Percentiles rank a stretch among this genome's conserved stretches.
Conservation (phyloP, 495 filamentous ascomycete species). For the Massariosphaeria phaeospora region DNA sequence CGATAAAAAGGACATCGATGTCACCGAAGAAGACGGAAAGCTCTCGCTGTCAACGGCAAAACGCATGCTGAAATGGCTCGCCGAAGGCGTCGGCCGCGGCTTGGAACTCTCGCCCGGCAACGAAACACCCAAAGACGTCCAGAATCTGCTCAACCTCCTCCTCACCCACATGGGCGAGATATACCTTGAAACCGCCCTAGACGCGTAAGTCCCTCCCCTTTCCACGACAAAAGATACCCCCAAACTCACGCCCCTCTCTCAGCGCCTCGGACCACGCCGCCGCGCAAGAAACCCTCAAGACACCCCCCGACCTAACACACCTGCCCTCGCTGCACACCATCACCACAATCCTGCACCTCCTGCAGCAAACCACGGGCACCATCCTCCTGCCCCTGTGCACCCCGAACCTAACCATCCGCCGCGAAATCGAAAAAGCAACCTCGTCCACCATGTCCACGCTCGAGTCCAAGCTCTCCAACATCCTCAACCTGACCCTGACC, state of each 20-base stretch:
- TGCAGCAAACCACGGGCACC: conserved; percentile 83
- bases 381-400: conserved; percentile 86
- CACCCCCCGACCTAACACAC: conserved; percentile 84
- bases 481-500: conserved; percentile 82
- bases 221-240: no score
- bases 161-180: conserved; percentile 86
- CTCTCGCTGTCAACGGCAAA: conserved; percentile 82
- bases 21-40: conserved; percentile 80
- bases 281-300: conserved; percentile 68
- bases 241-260: neutral
- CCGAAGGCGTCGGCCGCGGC: conserved; percentile 88
- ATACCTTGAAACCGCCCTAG: conserved; percentile 90
- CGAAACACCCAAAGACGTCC: conserved; percentile 92
- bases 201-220: conserved; percentile 52
- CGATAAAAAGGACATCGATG: conserved; percentile 67
- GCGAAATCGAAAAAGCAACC: conserved; percentile 84
- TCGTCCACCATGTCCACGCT: conserved; percentile 66
- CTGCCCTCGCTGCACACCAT: conserved; percentile 70
- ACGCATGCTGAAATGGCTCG: conserved; percentile 96
- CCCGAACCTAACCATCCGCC: conserved; percentile 79
- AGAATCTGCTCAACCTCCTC: conserved; percentile 77
- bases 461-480: conserved; percentile 81
- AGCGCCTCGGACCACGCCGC: conserved; percentile 65
- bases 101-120: conserved; percentile 79
- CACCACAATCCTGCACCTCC: conserved; percentile 85